Evolutionary conservation across 1,284 basidiomycete species (phyloP).

Genomic region (Termitomyces sp.): DNA sequence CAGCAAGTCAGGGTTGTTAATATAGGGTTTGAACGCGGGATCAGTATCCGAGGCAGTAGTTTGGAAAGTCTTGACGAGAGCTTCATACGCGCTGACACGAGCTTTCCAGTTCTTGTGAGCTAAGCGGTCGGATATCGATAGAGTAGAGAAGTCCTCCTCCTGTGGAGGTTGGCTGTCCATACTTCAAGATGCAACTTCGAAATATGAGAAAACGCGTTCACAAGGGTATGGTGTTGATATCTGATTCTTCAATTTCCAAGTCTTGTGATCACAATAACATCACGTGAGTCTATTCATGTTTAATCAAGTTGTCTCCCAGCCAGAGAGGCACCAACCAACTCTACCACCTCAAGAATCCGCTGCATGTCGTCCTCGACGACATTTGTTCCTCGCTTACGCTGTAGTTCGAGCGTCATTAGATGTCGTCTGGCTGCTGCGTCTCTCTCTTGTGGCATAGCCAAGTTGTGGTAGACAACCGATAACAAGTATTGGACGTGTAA

Average conservation of each 20-base stretch:
- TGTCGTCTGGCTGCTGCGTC: constrained; percentile 51
- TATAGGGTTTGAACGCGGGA: constrained; percentile 88
- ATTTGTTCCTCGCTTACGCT: constrained; percentile 35
- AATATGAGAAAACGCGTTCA: constrained; percentile 14
- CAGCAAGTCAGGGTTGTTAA: constrained; percentile 71
- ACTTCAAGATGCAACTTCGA: constrained; percentile 18
- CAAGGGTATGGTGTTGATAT: constrained; percentile 9
- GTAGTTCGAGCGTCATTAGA: constrained; percentile 38
- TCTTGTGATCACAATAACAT: constrained; percentile 8
- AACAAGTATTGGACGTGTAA: constrained; percentile 67
- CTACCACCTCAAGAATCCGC: constrained; percentile 54
- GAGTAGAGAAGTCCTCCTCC: constrained; percentile 89
- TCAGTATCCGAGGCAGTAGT: constrained; percentile 89
- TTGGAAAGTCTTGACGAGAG: constrained; percentile 82
- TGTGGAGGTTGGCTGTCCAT: constrained; percentile 89
- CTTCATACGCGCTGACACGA: constrained; percentile 87
- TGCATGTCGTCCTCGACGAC: constrained; percentile 49
- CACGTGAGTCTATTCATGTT: constrained; percentile 15
- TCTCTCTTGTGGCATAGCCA: constrained; percentile 50
- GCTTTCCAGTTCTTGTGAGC: constrained; percentile 99
- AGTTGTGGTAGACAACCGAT: constrained; percentile 66
- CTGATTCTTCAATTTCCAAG: constrained; percentile 1
- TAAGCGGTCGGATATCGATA: constrained; percentile 81
- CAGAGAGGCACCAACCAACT: constrained; percentile 51
- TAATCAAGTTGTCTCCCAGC: constrained; percentile 32